Base-by-base conservation (phyloP, 768 basidiomycete genomes). In the Lactarius hatsudake region DNA sequence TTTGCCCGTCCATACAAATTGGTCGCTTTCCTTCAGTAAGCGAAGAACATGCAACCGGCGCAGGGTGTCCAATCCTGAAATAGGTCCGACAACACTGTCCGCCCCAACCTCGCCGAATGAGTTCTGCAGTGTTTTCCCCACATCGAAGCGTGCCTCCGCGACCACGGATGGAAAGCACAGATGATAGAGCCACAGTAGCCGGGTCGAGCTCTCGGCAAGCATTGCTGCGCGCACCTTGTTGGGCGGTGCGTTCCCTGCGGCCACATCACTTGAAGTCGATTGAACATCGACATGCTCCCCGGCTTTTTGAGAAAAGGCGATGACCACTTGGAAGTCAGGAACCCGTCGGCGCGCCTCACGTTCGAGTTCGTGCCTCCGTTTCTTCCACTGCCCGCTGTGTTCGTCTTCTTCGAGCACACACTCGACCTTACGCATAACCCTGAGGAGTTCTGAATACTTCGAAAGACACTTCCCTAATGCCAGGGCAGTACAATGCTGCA, bases 131-230 rank as follows among this genome's bases (percentile, higher is more conserved):
- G 96, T 73, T 75, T 93, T 93, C 2, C 93, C 93, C 43, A 90
- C 86, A 75, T 98, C 96, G 71, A 96, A 98, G 59, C 87, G 81
- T 32, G 87, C 86, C 74, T 95, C 94, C 0, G 86, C 85, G 4
- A 91, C 88, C 1, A 93, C 77, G 1, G 82, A 79, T 0, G 94
- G 92, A 34, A 96, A 76, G 66, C 86, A 87, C 28, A 81, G 81
- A 71, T 96, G 92, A 74, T 97, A 98, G 59, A 96, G 81, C 84
- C 89, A 91, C 67, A 97, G 78, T 51, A 98, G 76, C 32, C 94
- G 77, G 70, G 94, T 86, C 1, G 94, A 87, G 59, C 85, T 83
- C 78, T 98, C 96, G 0, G 88, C 84, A 34, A 97, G 78, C 68
- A 98, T 75, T 0, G 86, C 86, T 0, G 76, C 77, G 74, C 80